Percentiles rank a stretch among this genome's conserved stretches.
Evolutionary conservation across 75 land plant species (phyloP).

Genomic region (Gnetum montanum): DNA sequence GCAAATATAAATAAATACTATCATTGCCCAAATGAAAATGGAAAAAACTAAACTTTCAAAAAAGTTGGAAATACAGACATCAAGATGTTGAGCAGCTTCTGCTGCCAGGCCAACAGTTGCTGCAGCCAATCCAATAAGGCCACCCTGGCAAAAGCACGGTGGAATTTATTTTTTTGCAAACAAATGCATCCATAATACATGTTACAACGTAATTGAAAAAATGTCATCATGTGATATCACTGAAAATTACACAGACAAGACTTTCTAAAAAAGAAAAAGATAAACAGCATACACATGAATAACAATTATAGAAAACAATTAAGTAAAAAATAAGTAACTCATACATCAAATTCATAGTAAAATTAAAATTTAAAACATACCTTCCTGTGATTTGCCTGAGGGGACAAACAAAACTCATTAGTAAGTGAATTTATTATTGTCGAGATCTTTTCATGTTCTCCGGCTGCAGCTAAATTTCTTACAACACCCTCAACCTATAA

Average conservation of each 20-base stretch:
- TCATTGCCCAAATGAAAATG: no score
- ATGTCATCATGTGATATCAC: not conserved
- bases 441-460: slow-evolving; percentile 87
- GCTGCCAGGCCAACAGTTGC: slow-evolving; percentile 90
- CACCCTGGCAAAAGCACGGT: slow-evolving; percentile 50
- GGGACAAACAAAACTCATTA: slow-evolving; percentile 63
- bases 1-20: no score
- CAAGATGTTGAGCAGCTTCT: slow-evolving; percentile 92
- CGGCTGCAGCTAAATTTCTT: slow-evolving; percentile 44
- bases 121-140: slow-evolving; percentile 93
- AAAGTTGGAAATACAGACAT: no score
- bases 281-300: not conserved
- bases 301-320: not conserved
- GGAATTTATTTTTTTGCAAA: not conserved
- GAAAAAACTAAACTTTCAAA: no score
- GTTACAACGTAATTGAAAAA: not conserved
- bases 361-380: slow-evolving; percentile 17
- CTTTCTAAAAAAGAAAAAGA: not conserved
- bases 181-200: not conserved
- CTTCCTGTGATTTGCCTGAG: slow-evolving; percentile 93
- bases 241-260: not conserved
- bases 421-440: slow-evolving; percentile 60
- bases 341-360: not conserved
- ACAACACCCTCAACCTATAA: slow-evolving; percentile 81
- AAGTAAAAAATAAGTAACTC: not conserved